Evolutionary conservation across 768 basidiomycete species (phyloP), one percentile per base, ranked within the genome.

Genomic region (Kondoa malvinella): DNA sequence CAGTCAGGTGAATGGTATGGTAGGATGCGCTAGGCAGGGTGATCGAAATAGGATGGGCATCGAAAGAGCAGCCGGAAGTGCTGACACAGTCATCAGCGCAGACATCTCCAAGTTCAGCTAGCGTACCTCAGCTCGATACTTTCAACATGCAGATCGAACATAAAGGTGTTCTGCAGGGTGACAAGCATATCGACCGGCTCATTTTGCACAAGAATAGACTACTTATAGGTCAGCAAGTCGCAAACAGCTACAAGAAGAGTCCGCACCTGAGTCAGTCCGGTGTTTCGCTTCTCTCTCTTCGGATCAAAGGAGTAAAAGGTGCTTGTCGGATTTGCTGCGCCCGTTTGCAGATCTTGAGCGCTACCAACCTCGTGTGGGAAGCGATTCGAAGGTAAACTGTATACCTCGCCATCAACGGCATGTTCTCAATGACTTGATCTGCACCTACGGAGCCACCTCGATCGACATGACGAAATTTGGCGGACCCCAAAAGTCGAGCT

Each of bases 81-180:
- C 92, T 96, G 72, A 32, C 2, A 17, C 1, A 29, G 57, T 70
- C 64, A 64, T 64, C 14, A 21, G 65, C 58, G 33, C 27, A 1
- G 34, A 50, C 40, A 17, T 33, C 34, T 15, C 57, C 25, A 33
- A 8, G 65, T 59, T 25, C 32, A 57, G 33, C 16, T 34, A 26
- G 65, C 78, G 70, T 70, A 91, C 92, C 91, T 89, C 17, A 96
- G 78, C 2, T 84, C 83, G 40, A 97, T 76, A 72, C 84, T 85
- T 68, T 89, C 85, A 21, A 97, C 77, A 70, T 96, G 91, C 15
- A 99, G 80, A 69, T 92, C 89, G 76, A 97, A 94, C 2, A 89
- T 83, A 76, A 86, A 94, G 1, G 91, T 89, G 76, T 99, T 99
- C 67, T 85, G 84, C n/a, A 99, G 77, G 26, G 86, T 86, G 58